phyloP scores from a whole-genome alignment of 306 rosid species.

The Quercus aquifolioides region DNA sequence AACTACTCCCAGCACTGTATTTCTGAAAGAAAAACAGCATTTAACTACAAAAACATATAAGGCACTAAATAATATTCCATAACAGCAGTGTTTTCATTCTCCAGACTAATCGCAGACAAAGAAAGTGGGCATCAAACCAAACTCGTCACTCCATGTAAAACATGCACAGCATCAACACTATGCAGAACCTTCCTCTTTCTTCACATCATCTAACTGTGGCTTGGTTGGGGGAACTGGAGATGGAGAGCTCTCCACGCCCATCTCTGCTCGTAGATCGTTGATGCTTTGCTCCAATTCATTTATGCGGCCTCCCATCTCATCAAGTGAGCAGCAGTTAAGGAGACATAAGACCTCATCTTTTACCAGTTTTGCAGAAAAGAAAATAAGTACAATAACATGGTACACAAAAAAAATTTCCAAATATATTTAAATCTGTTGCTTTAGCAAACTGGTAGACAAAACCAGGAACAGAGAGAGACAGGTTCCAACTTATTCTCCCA shows the following conservation, averaged over 20 bases:
- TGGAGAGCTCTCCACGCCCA: conserved; percentile 90
- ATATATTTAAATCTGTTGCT: not conserved
- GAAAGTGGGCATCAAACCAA: conserved; percentile 7
- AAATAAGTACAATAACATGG: not conserved
- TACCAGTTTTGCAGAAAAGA: conserved; percentile 9
- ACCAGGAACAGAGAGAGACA: not conserved
- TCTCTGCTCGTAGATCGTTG: conserved; percentile 77
- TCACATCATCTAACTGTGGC: conserved; percentile 47
- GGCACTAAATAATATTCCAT: not conserved
- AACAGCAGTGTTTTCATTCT: conserved; percentile 2
- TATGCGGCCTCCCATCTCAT: conserved; percentile 93
- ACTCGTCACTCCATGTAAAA: conserved; percentile 21
- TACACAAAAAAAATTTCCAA: not conserved
- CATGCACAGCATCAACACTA: conserved; percentile 24
- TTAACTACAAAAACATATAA: not conserved
- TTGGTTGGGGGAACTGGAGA: conserved; percentile 51
- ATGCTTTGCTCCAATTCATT: conserved; percentile 94
- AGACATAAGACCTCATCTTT: conserved; percentile 19
- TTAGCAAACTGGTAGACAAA: not conserved
- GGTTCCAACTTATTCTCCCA: not conserved
- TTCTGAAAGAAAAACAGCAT: not conserved
- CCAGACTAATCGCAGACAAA: not conserved
- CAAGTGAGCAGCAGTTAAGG: conserved; percentile 76
- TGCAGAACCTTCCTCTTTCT: conserved; percentile 64
- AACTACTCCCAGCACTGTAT: conserved; percentile 2